Evolutionary conservation across 306 rosid species (phyloP).

Genomic region (Cyclanthera cordifolia): DNA sequence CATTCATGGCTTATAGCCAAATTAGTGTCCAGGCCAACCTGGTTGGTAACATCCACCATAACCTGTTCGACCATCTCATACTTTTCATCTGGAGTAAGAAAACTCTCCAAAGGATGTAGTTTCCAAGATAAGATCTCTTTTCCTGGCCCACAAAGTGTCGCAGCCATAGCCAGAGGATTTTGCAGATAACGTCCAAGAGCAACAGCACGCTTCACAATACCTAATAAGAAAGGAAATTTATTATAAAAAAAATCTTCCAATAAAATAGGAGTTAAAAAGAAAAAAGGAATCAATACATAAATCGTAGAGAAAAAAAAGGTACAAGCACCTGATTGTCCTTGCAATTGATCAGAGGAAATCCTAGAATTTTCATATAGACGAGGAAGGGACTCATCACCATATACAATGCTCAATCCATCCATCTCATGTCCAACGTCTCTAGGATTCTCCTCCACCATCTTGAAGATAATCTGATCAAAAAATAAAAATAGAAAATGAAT

Average conservation of each 20-base stretch:
- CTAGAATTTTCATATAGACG: slow-evolving; percentile 89
- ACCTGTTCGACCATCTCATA: slow-evolving; percentile 81
- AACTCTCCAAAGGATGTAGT: slow-evolving; percentile 57
- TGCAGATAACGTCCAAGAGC: slow-evolving; percentile 95
- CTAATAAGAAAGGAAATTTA: slow-evolving; percentile 30
- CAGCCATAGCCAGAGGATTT: slow-evolving; percentile 91
- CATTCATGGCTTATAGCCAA: slow-evolving; percentile 84
- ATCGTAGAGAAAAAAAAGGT: not conserved
- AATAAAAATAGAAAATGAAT: slow-evolving; percentile 17
- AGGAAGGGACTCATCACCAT: slow-evolving; percentile 91
- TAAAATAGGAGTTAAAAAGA: not conserved
- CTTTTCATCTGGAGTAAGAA: slow-evolving; percentile 81
- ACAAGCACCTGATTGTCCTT: slow-evolving; percentile 62
- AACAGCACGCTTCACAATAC: slow-evolving; percentile 92
- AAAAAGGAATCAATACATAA: not conserved
- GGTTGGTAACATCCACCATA: slow-evolving; percentile 89
- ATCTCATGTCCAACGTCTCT: slow-evolving; percentile 97
- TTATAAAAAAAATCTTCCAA: slow-evolving; percentile 10
- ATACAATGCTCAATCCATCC: slow-evolving; percentile 92
- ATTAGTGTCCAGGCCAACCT: slow-evolving; percentile 87
- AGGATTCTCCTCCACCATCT: slow-evolving; percentile 99
- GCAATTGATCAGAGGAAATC: slow-evolving; percentile 86
- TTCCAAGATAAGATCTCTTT: slow-evolving; percentile 91
- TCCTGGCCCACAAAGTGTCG: slow-evolving; percentile 89
- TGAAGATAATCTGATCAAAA: slow-evolving; percentile 61